Conservation (phyloP, 2,329 filamentous ascomycete genomes). For the Albophoma yamanashiensis region DNA sequence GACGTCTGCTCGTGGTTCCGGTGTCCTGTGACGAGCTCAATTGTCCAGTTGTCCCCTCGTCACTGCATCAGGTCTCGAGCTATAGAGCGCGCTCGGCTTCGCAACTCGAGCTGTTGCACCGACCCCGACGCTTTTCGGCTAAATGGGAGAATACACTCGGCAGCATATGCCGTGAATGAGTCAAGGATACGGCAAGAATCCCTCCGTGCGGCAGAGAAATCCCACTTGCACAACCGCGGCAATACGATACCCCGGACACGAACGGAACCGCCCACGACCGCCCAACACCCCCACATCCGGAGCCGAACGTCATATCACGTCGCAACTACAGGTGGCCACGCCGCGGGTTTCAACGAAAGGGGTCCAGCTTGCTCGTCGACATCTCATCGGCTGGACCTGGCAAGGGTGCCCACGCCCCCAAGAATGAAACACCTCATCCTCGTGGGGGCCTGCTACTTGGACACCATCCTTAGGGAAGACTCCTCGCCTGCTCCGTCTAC, state of each 20-base stretch:
- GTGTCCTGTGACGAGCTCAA: background rate
- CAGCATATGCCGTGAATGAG: background rate
- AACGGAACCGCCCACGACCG: background rate
- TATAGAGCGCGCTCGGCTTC: too few species aligned
- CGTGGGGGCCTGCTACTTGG: conserved; percentile 58
- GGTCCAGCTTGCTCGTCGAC: background rate
- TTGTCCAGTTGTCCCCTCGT: background rate
- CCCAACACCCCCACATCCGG: background rate
- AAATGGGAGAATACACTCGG: background rate
- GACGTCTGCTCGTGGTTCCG: background rate
- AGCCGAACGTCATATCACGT: background rate
- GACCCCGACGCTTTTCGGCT: background rate
- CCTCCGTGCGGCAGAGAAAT: background rate
- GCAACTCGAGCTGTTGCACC: background rate
- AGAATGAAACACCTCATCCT: conserved; percentile 48
- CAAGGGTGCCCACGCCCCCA: background rate
- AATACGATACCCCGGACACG: background rate
- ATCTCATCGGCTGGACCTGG: background rate
- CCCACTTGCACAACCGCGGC: background rate
- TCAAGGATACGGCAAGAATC: background rate
- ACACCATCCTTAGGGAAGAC: conserved; percentile 56
- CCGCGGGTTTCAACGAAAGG: background rate
- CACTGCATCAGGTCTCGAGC: background rate
- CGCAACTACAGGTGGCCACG: background rate
- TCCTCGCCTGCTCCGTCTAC: conserved; percentile 3